phyloP scores from a whole-genome alignment of 768 basidiomycete genomes.

The Pisolithus tinctorius region DNA sequence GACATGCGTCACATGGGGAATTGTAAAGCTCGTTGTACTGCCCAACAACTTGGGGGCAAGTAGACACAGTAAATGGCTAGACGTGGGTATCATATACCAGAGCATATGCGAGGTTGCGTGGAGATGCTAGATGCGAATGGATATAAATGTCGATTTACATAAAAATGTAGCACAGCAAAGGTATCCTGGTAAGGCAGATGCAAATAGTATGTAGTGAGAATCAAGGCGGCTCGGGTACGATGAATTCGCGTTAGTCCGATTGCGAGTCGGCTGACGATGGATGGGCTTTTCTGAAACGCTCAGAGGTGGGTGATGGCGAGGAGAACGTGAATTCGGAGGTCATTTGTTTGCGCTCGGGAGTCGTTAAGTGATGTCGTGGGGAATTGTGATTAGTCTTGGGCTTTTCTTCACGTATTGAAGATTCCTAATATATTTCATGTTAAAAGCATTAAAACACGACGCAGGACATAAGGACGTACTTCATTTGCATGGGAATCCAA shows the following conservation, averaged over 20 bases:
- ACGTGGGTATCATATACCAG: neutral
- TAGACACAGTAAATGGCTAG: too few relatives aligned
- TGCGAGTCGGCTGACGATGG: slow-evolving; percentile 23
- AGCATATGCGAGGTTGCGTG: slow-evolving; percentile 10
- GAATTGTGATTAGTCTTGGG: slow-evolving; percentile 35
- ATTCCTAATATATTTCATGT: slow-evolving; percentile 32
- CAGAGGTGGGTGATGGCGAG: slow-evolving; percentile 58
- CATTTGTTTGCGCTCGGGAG: slow-evolving; percentile 66
- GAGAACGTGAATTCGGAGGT: slow-evolving; percentile 76
- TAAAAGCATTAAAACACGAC: neutral
- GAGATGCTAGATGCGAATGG: slow-evolving; percentile 21
- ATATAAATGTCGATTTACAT: slow-evolving; percentile 29
- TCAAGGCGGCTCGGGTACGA: neutral
- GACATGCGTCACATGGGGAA: too few relatives aligned
- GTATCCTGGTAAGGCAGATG: slow-evolving; percentile 16
- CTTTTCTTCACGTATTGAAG: slow-evolving; percentile 33
- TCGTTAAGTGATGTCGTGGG: slow-evolving; percentile 51
- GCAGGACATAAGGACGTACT: slow-evolving; percentile 30
- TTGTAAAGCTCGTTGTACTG: too few relatives aligned
- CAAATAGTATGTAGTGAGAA: neutral
- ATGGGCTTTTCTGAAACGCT: slow-evolving; percentile 43
- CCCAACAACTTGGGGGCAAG: too few relatives aligned
- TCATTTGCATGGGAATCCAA: slow-evolving; percentile 36
- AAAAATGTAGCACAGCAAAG: slow-evolving; percentile 21
- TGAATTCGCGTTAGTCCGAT: slow-evolving; percentile 14